Evolutionary conservation across 352 stramenopile species (phyloP).

Genomic region (Elongisporangium prolatum): DNA sequence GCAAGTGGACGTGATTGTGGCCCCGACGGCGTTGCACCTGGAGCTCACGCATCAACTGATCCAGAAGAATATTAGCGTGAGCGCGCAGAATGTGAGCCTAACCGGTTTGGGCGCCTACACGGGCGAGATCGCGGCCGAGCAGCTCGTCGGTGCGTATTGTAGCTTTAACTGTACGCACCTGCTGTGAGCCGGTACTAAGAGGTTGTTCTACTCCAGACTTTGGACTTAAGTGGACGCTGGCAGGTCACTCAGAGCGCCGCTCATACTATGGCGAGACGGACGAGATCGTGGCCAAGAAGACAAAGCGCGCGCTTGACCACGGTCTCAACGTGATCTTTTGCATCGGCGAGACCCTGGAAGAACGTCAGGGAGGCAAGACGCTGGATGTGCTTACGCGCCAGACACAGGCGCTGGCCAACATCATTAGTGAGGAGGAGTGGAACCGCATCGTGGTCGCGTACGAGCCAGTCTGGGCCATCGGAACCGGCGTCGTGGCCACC

Average conservation of each 20-base stretch:
- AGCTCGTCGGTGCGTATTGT: constrained; percentile 51
- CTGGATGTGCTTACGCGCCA: constrained; percentile 90
- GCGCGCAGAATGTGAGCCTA: constrained; percentile 79
- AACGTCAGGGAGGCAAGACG: constrained; percentile 82
- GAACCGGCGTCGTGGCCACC: constrained; percentile 91
- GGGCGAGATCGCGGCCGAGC: constrained; percentile 85
- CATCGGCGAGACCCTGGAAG: constrained; percentile 91
- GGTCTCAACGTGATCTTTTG: constrained; percentile 92
- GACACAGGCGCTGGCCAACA: constrained; percentile 85
- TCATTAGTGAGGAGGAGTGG: constrained; percentile 74
- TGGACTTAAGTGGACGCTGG: constrained; percentile 56
- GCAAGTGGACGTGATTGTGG: constrained; percentile 71
- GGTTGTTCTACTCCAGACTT: constrained; percentile 21
- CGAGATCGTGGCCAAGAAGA: constrained; percentile 89
- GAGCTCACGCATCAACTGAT: constrained; percentile 37
- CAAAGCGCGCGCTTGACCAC: constrained; percentile 72
- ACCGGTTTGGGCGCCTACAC: constrained; percentile 91
- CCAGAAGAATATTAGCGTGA: constrained; percentile 65
- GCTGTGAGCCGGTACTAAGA: neutral
- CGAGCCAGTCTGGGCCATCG: constrained; percentile 95
- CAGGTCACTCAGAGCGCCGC: constrained; percentile 87
- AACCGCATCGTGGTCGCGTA: constrained; percentile 90
- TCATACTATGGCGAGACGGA: constrained; percentile 85
- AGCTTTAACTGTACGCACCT: neutral
- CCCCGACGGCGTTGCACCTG: constrained; percentile 62